Evolutionary conservation across 2,329 filamentous ascomycete genomes (phyloP).

Genomic region (Aspergillus novofumigatus): DNA sequence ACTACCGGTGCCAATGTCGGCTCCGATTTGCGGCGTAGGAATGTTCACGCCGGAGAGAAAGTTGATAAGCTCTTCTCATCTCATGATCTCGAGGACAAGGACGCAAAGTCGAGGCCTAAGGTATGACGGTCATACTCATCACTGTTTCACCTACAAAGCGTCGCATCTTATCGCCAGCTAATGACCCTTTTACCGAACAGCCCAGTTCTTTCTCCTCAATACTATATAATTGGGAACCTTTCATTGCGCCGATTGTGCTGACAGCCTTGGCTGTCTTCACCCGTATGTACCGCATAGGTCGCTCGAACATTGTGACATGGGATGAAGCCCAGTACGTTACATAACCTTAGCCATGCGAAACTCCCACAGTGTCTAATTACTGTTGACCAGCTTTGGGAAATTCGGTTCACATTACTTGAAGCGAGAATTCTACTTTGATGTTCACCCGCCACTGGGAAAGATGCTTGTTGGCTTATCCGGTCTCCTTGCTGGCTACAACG

Average conservation of each 20-base stretch:
- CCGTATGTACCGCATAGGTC: conserved; percentile 63
- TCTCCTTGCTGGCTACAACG: conserved; percentile 96
- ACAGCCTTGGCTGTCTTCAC: conserved; percentile 62
- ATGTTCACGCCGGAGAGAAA: conserved; percentile 33
- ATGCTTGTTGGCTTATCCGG: conserved; percentile 97
- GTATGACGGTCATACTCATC: conserved; percentile 18
- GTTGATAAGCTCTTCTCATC: conserved; percentile 15
- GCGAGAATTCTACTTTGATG: conserved; percentile 98
- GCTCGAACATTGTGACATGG: conserved; percentile 70
- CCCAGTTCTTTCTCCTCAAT: conserved; percentile 33
- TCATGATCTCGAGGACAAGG: conserved; percentile 22
- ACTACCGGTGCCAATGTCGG: conserved; percentile 32
- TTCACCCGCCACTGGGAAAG: conserved; percentile 93
- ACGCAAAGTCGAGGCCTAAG: conserved; percentile 34
- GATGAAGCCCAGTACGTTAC: conserved; percentile 64
- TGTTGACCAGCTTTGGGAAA: conserved; percentile 54
- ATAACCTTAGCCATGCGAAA: not conserved
- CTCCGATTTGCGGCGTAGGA: conserved; percentile 40
- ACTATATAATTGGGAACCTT: conserved; percentile 57
- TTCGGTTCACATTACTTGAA: conserved; percentile 99
- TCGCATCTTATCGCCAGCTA: not conserved
- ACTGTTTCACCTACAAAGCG: not conserved
- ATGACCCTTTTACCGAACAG: conserved; percentile 16
- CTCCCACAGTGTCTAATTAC: conserved; percentile 4
- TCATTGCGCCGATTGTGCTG: conserved; percentile 61